These are phyloP conservation scores for Diphasiastrum complanatum DNA, from an alignment of 83 land plant species.

Conservation along the genomic window DNA sequence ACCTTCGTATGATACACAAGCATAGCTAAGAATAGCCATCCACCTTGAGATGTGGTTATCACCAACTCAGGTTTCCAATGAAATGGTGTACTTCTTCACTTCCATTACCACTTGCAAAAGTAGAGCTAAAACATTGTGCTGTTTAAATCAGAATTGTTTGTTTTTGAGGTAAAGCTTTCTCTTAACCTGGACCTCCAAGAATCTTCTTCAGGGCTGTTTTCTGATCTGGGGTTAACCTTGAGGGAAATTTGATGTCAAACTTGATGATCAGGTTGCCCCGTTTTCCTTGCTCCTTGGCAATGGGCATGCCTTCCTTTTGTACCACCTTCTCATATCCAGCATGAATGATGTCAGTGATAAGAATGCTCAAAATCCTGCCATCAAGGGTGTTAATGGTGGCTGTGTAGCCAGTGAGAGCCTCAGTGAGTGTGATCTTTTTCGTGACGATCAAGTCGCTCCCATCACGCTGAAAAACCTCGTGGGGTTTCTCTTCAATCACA, in stretches of 20 bases:
- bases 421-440: constrained; percentile 15
- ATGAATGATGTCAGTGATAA: constrained; percentile 5
- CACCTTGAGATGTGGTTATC: too few relatives aligned
- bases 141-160: too few relatives aligned
- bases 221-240: constrained; percentile 11
- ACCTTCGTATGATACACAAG: too few relatives aligned
- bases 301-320: constrained; percentile 20
- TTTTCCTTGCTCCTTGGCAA: constrained; percentile 16
- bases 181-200: too few relatives aligned
- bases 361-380: constrained; percentile 11
- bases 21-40: too few relatives aligned
- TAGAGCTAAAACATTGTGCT: too few relatives aligned
- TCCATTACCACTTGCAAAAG: too few relatives aligned
- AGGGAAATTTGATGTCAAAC: constrained; percentile 21
- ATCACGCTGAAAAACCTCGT: constrained; percentile 10
- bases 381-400: constrained; percentile 15
- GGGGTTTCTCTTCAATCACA: constrained; percentile 18
- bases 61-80: too few relatives aligned
- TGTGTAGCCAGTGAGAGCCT: constrained; percentile 13
- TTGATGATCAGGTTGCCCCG: constrained; percentile 13
- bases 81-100: too few relatives aligned
- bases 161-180: too few relatives aligned
- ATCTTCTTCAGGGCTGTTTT: constrained; percentile 7
- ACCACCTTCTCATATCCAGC: constrained; percentile 24
- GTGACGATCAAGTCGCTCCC: constrained; percentile 15